These are phyloP conservation scores for Spiraea crenata DNA, from an alignment of 331 rosid genomes.

Conservation along the genomic window DNA sequence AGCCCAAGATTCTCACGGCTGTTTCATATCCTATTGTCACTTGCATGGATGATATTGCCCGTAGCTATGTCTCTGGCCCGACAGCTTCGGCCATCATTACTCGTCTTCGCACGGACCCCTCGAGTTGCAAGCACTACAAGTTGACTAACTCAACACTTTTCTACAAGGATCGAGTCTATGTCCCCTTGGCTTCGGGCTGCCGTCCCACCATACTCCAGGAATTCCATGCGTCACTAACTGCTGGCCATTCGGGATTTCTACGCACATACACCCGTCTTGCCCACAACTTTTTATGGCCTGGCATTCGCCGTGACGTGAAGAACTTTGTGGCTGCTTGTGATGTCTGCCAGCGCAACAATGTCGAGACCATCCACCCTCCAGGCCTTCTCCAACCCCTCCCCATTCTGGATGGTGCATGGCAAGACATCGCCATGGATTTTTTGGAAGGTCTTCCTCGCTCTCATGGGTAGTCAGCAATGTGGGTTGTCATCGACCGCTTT, in stretches of 20 bases:
- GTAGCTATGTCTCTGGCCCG: too few relatives aligned
- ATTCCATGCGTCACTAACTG: neutral
- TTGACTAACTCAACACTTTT: too few relatives aligned
- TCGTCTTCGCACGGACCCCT: too few relatives aligned
- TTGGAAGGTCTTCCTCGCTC: neutral
- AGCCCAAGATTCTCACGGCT: fast-evolving
- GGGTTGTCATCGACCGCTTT: neutral
- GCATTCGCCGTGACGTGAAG: too few relatives aligned
- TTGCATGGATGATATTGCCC: too few relatives aligned
- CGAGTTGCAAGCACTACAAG: too few relatives aligned
- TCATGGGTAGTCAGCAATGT: neutral
- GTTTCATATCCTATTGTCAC: neutral
- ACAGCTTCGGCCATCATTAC: too few relatives aligned
- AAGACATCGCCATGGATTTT: neutral
- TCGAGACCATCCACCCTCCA: neutral
- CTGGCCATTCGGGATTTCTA: neutral
- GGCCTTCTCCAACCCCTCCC: neutral
- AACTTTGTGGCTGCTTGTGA: too few relatives aligned
- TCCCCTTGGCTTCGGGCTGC: fast-evolving
- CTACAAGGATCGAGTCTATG: neutral
- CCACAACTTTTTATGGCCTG: neutral
- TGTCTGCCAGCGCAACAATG: neutral
- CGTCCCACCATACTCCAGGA: neutral
- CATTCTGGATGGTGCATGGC: neutral
- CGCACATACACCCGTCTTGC: neutral